Conservation (phyloP, 176 grass and related monocot genomes). For the Oropetium thomaeum region DNA sequence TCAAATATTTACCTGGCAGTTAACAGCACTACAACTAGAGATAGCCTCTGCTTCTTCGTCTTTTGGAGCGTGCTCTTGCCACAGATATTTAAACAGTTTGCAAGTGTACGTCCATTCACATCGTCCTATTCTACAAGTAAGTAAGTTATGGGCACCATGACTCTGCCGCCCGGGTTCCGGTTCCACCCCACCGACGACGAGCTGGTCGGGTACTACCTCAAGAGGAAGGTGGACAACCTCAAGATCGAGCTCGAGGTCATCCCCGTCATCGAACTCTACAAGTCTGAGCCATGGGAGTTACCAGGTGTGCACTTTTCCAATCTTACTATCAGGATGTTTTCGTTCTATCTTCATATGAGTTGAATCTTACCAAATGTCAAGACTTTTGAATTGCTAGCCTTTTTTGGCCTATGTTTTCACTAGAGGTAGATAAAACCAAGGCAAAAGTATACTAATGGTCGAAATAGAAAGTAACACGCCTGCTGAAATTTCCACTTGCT, state of each 20-base stretch:
- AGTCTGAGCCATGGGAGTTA: conserved; percentile 95
- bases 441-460: background rate
- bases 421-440: background rate
- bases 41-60: background rate
- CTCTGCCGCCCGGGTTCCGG: conserved; percentile 84
- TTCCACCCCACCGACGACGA: conserved; percentile 97
- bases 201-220: conserved; percentile 93
- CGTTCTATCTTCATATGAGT: background rate
- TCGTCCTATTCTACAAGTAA: background rate
- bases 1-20: conserved; percentile 37
- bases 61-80: background rate
- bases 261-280: conserved; percentile 86
- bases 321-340: background rate
- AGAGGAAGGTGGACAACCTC: conserved; percentile 82
- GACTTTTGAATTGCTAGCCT: background rate
- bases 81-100: conserved; percentile 23
- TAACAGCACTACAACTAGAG: background rate
- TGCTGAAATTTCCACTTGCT: background rate
- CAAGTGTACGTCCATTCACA: conserved; percentile 25
- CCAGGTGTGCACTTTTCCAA: conserved; percentile 48
- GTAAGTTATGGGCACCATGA: conserved; percentile 43
- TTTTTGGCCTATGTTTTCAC: background rate
- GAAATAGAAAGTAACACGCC: background rate
- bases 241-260: conserved; percentile 92
- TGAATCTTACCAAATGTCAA: too few species aligned